These are phyloP conservation scores for Chaetomium globosum DNA, from an alignment of 2,329 filamentous ascomycete genomes.

Conservation along the genomic window DNA sequence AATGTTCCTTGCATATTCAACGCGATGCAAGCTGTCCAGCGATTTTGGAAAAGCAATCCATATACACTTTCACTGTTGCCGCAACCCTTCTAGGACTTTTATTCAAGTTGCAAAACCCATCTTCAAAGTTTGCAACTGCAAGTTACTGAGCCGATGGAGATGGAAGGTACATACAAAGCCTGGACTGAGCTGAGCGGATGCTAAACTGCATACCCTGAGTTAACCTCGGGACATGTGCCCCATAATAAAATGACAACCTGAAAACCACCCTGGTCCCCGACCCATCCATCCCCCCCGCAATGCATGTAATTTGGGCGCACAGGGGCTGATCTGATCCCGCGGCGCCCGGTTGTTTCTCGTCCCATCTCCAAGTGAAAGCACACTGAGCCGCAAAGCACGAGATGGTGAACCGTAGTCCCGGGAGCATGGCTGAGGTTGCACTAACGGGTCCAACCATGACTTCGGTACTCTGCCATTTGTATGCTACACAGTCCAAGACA, in stretches of 20 bases:
- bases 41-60: not conserved
- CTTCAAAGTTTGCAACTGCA: not conserved
- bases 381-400: not conserved
- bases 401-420: not conserved
- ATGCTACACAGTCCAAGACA: too few species aligned
- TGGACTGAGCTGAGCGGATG: too few species aligned
- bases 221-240: not conserved
- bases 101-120: not conserved
- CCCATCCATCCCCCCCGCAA: not conserved
- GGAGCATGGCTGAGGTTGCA: not conserved
- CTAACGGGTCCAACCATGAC: not conserved
- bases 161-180: not conserved
- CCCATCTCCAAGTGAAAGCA: not conserved
- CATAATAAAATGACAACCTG: not conserved
- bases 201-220: not conserved
- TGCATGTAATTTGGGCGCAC: not conserved
- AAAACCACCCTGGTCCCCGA: not conserved
- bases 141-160: not conserved
- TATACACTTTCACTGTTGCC: not conserved
- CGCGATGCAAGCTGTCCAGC: too few species aligned
- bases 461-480: not conserved
- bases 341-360: not conserved
- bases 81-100: not conserved
- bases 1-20: not conserved
- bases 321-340: not conserved